These are phyloP conservation scores for Martiniozyma asiatica DNA, from an alignment of 1,139 yeast genomes.

Conservation along the genomic window DNA sequence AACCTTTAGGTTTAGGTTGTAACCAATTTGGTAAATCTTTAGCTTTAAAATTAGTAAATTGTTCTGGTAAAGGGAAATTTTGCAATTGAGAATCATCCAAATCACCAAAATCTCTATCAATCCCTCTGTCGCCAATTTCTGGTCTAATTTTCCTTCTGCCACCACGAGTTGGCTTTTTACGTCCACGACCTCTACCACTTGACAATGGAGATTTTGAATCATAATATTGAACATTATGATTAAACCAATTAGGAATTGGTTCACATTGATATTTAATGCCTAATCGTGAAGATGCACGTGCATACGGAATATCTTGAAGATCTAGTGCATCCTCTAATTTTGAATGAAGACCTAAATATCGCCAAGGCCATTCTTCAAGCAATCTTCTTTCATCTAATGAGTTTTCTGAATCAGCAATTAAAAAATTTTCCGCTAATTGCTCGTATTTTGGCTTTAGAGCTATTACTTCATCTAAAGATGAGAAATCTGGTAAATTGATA, in stretches of 20 bases:
- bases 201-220: slow-evolving; percentile 24
- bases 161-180: slow-evolving; percentile 10
- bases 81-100: slow-evolving; percentile 12
- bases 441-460: slow-evolving; percentile 31
- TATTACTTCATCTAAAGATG: slow-evolving; percentile 1
- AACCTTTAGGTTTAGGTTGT: slow-evolving; percentile 69
- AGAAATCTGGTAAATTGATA: not conserved
- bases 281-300: slow-evolving; percentile 67
- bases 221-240: slow-evolving; percentile 57
- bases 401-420: slow-evolving; percentile 31
- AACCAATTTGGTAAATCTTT: slow-evolving; percentile 61
- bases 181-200: slow-evolving; percentile 1
- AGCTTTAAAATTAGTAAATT: slow-evolving; percentile 29
- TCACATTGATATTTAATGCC: slow-evolving; percentile 69
- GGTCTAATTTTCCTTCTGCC: slow-evolving; percentile 12
- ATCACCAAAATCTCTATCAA: slow-evolving; percentile 4
- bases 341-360: slow-evolving; percentile 72
- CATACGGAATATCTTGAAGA: slow-evolving; percentile 69
- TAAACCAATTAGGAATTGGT: slow-evolving; percentile 46
- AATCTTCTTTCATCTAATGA: slow-evolving; percentile 37
- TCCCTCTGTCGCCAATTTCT: slow-evolving; percentile 1
- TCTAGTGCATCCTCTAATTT: slow-evolving; percentile 71
- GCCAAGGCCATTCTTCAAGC: slow-evolving; percentile 65
- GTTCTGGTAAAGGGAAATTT: slow-evolving; percentile 32
- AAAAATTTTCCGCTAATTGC: slow-evolving; percentile 42